Evolutionary conservation across 129 eudicot species (phyloP).

Genomic region (Lonicera japonica): DNA sequence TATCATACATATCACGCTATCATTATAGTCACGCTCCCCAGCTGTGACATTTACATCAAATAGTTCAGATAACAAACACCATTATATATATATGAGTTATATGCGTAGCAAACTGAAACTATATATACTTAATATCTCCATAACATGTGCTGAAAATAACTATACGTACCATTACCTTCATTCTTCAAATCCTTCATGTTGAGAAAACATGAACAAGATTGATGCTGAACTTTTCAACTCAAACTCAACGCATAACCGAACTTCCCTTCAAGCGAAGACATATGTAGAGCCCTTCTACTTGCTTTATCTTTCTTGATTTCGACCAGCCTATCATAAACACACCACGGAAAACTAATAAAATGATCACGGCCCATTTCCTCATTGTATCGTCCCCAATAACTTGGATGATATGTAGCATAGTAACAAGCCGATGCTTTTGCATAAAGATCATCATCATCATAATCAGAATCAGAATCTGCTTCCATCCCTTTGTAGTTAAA

Average conservation of each 20-base stretch:
- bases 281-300: slow-evolving; percentile 14
- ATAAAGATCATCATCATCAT: slow-evolving; percentile 28
- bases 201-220: neutral
- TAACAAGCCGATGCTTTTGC: slow-evolving; percentile 94
- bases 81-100: no score
- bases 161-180: neutral
- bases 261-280: slow-evolving; percentile 18
- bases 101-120: neutral
- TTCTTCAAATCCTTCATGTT: neutral
- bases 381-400: slow-evolving; percentile 54
- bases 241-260: slow-evolving; percentile 21
- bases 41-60: neutral
- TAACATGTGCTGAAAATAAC: neutral
- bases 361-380: slow-evolving; percentile 49
- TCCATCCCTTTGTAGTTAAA: slow-evolving; percentile 36
- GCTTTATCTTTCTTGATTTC: slow-evolving; percentile 46
- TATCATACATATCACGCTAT: no score
- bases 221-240: slow-evolving; percentile 9
- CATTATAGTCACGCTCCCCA: neutral
- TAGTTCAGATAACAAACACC: neutral
- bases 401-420: slow-evolving; percentile 66
- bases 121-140: neutral
- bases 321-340: slow-evolving; percentile 64
- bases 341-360: slow-evolving; percentile 84
- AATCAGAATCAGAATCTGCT: slow-evolving; percentile 15